Conservation (phyloP, 768 basidiomycete genomes). For the Rhizopogon sp. region DNA sequence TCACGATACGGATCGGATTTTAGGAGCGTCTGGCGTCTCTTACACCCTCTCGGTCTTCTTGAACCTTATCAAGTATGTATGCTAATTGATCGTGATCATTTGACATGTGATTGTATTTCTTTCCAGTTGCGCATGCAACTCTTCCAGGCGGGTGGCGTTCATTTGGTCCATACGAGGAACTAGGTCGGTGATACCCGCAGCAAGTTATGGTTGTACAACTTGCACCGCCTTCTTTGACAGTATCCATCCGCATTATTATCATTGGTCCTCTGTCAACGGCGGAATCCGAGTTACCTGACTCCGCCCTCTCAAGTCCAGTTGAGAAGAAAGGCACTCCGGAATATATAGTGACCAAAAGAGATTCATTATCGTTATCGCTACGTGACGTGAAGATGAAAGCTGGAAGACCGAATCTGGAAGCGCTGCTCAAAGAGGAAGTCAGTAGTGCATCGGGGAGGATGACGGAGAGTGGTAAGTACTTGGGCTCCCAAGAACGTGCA, state of each 20-base stretch:
- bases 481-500: not conserved
- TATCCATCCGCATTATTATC: slow-evolving; percentile 38
- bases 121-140: slow-evolving; percentile 14
- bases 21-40: slow-evolving; percentile 48
- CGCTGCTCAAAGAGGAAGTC: slow-evolving; percentile 34
- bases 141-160: slow-evolving; percentile 38
- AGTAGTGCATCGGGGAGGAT: slow-evolving; percentile 30
- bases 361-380: slow-evolving; percentile 8
- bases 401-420: slow-evolving; percentile 40
- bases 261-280: slow-evolving; percentile 22
- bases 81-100: too few relatives aligned
- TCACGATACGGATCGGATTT: not conserved
- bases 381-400: slow-evolving; percentile 22
- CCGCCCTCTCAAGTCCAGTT: slow-evolving; percentile 13
- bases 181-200: not conserved
- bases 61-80: slow-evolving; percentile 35
- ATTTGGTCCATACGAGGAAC: slow-evolving; percentile 47
- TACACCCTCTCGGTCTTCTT: slow-evolving; percentile 42
- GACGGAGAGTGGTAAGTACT: slow-evolving; percentile 41
- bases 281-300: not conserved
- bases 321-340: slow-evolving; percentile 8
- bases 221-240: slow-evolving; percentile 23
- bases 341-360: not conserved
- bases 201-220: too few relatives aligned
- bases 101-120: not conserved